Evolutionary conservation across 768 basidiomycete genomes (phyloP).

Genomic region (Suillus decipiens): DNA sequence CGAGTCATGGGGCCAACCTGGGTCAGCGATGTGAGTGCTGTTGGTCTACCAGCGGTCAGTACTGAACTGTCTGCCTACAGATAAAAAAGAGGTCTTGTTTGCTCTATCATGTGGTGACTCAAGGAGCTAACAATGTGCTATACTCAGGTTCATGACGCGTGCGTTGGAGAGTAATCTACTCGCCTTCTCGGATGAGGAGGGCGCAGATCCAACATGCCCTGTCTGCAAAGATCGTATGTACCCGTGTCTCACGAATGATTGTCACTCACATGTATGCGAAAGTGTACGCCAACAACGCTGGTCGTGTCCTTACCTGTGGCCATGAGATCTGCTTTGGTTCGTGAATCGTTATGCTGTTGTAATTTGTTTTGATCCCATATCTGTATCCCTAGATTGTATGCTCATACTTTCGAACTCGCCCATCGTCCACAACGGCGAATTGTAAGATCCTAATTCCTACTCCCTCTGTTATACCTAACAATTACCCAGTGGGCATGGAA

Average conservation of each 20-base stretch:
- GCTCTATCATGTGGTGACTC: background rate
- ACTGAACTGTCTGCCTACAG: constrained; percentile 17
- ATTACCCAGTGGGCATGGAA: constrained; percentile 49
- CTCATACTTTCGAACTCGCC: constrained; percentile 52
- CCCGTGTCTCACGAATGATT: background rate
- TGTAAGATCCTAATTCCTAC: constrained; percentile 40
- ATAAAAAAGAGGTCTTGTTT: constrained; percentile 38
- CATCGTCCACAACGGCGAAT: constrained; percentile 58
- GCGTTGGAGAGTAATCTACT: constrained; percentile 44
- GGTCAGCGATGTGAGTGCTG: constrained; percentile 23
- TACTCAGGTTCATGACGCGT: constrained; percentile 46
- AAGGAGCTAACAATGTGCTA: background rate
- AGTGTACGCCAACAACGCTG: constrained; percentile 53
- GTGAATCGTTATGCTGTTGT: constrained; percentile 14
- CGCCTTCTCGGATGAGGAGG: constrained; percentile 49
- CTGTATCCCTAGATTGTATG: constrained; percentile 48
- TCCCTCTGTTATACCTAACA: background rate
- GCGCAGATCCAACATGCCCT: constrained; percentile 54
- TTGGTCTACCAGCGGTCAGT: background rate
- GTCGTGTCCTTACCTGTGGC: constrained; percentile 62
- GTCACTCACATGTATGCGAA: constrained; percentile 5
- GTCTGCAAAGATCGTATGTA: constrained; percentile 65
- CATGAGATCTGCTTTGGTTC: constrained; percentile 67
- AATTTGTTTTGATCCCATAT: background rate
- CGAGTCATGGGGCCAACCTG: constrained; percentile 47